Percentiles rank a stretch among this genome's conserved stretches.
These are phyloP conservation scores for Wallacemonas sp. DNA, from an alignment of 208 protist genomes.

Conservation along the genomic window DNA sequence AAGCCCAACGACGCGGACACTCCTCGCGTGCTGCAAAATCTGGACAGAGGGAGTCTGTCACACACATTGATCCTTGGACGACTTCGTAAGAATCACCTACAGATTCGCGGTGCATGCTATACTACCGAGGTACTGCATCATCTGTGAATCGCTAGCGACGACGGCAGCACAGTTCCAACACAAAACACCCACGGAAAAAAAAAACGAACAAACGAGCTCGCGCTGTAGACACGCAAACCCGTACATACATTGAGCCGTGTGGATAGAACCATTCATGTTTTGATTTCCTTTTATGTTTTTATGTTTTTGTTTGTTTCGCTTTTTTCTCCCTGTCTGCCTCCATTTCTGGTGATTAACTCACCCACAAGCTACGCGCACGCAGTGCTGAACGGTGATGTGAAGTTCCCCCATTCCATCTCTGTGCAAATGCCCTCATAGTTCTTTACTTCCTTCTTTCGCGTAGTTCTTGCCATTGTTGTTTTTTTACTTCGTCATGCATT, in stretches of 20 bases:
- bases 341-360: background rate
- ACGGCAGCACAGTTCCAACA: constrained; percentile 3
- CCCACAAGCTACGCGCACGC: background rate
- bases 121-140: too few relatives aligned
- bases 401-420: background rate
- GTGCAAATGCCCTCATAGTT: constrained; percentile 6
- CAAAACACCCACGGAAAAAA: background rate
- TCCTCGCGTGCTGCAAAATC: background rate
- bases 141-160: background rate
- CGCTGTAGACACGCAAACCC: background rate
- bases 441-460: constrained; percentile 15
- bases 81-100: background rate
- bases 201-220: background rate
- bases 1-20: background rate
- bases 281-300: constrained; percentile 19
- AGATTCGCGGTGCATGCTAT: too few relatives aligned
- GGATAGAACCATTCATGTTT: constrained; percentile 9
- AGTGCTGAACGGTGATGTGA: background rate
- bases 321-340: background rate
- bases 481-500: constrained; percentile 4
- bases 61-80: constrained; percentile 8
- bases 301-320: constrained; percentile 18
- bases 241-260: background rate
- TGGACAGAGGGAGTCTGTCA: constrained; percentile 8
- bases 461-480: constrained; percentile 2